Evolutionary conservation across 148 eudicot species (phyloP), one percentile per base, ranked within the genome.

Genomic region (Polygonum aviculare): DNA sequence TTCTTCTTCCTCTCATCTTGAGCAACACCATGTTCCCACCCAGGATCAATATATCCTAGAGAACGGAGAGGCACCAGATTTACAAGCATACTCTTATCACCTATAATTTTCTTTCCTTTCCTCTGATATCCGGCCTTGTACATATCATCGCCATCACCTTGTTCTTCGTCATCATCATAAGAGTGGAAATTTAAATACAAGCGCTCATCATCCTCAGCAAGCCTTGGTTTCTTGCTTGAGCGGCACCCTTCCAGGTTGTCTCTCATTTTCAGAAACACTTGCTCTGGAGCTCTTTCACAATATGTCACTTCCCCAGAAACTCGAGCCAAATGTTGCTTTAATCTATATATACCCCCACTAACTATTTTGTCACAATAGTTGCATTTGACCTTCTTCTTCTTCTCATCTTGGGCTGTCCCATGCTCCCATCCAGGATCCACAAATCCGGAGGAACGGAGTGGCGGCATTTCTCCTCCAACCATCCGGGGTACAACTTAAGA

Each of bases 351-450:
- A 59, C 98, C 98, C 73, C 98, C 98, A 72, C 98, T 94, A 52
- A 94, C 98, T 75, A 94, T 85, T 85, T 94, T 94, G 59, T 93
- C 95, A 82, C 98, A 94, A 79, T 91, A 91, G 80, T 94, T 94
- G 85, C 98, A 94, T 79, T 90, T 88, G 16, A 94, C 98, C 81
- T 91, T 91, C 83, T 94, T 94, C 86, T 94, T 94, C 79, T 80
- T 94, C 54, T 92, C 92, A 78, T 94, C 97, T 82, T 94, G 98
- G 57, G 98, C 91, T 75, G 85, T 77, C 78, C 97, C 98, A 75
- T 94, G 97, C 83, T 94, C 98, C 98, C 98, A 94, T 45, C 98
- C 98, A 77, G 98, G 98, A 83, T 94, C 98, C 36, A 88, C 85
- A 80, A 77, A 85, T 73, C 97, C 95, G 63, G 82, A 69, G n/a